Evolutionary conservation across 2,329 filamentous ascomycete species (phyloP), one percentile per base, ranked within the genome.

Genomic region (Fusarium ambrosium): DNA sequence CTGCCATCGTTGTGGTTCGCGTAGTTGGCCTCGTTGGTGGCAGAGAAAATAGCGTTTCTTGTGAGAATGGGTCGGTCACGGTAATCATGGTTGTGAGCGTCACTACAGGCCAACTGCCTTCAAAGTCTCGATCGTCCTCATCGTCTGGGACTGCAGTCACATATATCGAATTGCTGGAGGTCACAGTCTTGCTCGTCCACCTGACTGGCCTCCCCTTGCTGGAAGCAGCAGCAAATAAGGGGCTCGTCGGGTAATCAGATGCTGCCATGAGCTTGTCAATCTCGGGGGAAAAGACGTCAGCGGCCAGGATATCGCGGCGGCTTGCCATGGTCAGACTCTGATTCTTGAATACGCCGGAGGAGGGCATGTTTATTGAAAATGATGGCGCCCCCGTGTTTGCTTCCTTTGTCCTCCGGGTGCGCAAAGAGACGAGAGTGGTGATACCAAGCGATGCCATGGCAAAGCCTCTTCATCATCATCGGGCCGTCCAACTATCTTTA

Each of bases 381-480:
- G 58, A 45, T 62, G 67, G 63, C 62, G 66, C 41, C 66, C 62
- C 64, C 62, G 51, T 75, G 71, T 78, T 79, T 78, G 75, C 68
- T 77, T 62, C 60, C 48, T n/a, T 71, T 68, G 69, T 77, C 64
- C 68, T 60, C 66, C 68, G 60, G 45, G 53, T 51, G 36, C 62
- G 66, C 62, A 68, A 72, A 71, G 72, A 75, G 59, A 70, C 58
- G 58, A 59, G 41, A 64, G 24, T 53, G 61, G 73, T 76, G 34
- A 72, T 74, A 73, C 75, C 62, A 53, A 63, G 61, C 66, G 71
- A 68, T 65, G 65, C 69, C 55, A 64, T 53, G 55, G 45, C 68
- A 70, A 77, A 71, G 70, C 64, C 64, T 67, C 71, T 69, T 68
- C 65, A 70, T 70, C 71, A 71, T 66, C 65, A 70, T 75, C 39